Base-by-base conservation (phyloP, 441 rosid species). In the Viola pubescens region DNA sequence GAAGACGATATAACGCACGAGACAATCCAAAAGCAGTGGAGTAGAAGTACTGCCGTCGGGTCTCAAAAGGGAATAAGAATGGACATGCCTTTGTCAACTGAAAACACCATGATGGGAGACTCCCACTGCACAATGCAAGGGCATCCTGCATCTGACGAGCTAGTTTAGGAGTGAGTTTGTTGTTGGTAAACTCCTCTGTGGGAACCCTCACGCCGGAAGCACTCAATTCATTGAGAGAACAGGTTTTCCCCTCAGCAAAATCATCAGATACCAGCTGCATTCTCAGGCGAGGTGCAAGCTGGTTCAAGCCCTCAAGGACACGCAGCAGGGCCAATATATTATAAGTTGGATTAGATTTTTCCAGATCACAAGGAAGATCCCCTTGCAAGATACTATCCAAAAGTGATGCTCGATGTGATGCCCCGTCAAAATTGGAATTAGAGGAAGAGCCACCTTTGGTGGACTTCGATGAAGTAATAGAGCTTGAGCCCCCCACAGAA, bases 111-210 rank as follows among this genome's bases (percentile, higher is more conserved):
- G 95, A 79, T 38, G 98, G 99, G 62, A 95, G 90, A 71, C 94
- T 91, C 16, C 99, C 99, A 71, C 99, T 89, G 76, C 99, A 95
- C 58, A 95, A 73, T 47, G 99, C 99, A 67, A 95, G 97, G 41
- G 96, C 98, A 70, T 95, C 99, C 77, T 95, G 99, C 70, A 91
- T 89, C 78, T 95, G 99, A 58, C 97, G 81, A 61, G 99, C 95
- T 75, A 95, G 79, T 77, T 95, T 95, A 38, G 98, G 99, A 53
- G 99, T 95, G 65, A 95, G 97, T 82, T 95, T 95, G 65, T 77
- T 75, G 65, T 88, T 95, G 41, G 92, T 60, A 60, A 95, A 95
- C 59, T 95, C 98, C 66, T 91, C 99, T 7, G 66, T 56, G 60
- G 90, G 74, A 67, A 91, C 91, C 80, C 79, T 82, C 38, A 74